phyloP scores from a whole-genome alignment of 2,329 filamentous ascomycete species.

The Geosmithia flava region DNA sequence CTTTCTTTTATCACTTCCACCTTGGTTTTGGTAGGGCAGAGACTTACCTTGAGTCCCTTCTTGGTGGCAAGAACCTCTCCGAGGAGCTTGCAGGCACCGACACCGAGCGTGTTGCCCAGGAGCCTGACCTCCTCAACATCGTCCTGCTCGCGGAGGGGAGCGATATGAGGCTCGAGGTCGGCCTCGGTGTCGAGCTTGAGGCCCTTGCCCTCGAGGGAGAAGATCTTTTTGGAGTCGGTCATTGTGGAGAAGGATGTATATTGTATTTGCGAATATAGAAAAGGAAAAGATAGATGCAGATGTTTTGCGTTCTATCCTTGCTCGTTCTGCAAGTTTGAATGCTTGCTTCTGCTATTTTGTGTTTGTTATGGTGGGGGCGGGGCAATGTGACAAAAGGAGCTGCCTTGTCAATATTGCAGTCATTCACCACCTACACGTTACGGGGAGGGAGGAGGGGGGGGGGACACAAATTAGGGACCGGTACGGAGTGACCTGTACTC shows the following conservation, averaged over 20 bases:
- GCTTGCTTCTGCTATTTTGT: constrained; percentile 4
- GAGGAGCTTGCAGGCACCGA: constrained; percentile 75
- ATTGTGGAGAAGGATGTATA: constrained; percentile 6
- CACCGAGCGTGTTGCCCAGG: constrained; percentile 83
- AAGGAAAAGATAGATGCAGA: not conserved
- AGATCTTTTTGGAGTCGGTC: constrained; percentile 44
- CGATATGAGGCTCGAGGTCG: constrained; percentile 77
- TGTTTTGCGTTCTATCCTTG: not conserved
- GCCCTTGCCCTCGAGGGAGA: constrained; percentile 83
- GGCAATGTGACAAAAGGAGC: constrained; percentile 6
- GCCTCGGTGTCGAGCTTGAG: constrained; percentile 84
- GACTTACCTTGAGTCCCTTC: constrained; percentile 59
- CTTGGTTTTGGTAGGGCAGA: too few relatives aligned
- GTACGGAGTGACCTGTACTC: too few relatives aligned
- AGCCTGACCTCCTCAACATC: constrained; percentile 78
- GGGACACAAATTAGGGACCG: too few relatives aligned
- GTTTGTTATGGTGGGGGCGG: constrained; percentile 15
- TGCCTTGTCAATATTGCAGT: too few relatives aligned
- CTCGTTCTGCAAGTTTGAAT: not conserved
- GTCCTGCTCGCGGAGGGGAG: constrained; percentile 55
- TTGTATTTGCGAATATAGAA: too few relatives aligned
- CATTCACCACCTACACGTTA: too few relatives aligned
- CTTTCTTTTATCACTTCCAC: not conserved
- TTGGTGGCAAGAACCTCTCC: constrained; percentile 77
- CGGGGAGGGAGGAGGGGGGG: too few relatives aligned